Evolutionary conservation across 2,329 filamentous ascomycete species (phyloP), one percentile per base, ranked within the genome.

Genomic region (Monilinia vaccinii-corymbosi): DNA sequence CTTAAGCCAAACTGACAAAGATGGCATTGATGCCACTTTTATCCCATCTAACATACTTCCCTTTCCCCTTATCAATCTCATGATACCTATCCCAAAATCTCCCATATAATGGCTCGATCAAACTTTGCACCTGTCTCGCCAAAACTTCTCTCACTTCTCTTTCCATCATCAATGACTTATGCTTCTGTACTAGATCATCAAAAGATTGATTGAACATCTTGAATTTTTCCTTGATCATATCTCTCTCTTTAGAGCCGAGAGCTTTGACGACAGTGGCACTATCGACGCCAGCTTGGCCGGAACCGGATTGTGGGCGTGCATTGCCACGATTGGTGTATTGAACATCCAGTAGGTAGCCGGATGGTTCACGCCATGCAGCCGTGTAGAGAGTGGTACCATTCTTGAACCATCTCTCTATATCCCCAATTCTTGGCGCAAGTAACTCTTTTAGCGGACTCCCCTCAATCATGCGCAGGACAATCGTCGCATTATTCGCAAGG

Each of bases 1-100:
- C 42, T 21, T 16, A 58, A 51, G 34, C 56, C 10, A 59, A n/a
- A 8, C 34, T 51, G 45, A 67, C 49, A 57, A 73, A 86, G 11
- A 87, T 79, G 25, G 83, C 82, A 50, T 88, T 84, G 69, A 99
- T 86, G 51, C 85, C 83, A 45, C 80, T 79, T 78, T 97, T 97
- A 77, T 97, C 92, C 73, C 96, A 97, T 77, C 96, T 97, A 73
- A 96, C 91, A 74, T 97, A 96, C 75, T 99, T 99, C 67, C 93
- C 93, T 76, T 92, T 95, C 62, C 94, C 94, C 78, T 96, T 97
- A 75, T 97, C 93, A 65, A 97, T 86, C 75, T 97, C 94, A 72
- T 97, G 92, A 72, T 99, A 99, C 32, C 93, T 83, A 75, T 97
- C 94, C 85, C 91, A 97, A 75, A 99, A 99, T 49, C 94, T 83